Conservation (phyloP, 495 filamentous ascomycete genomes). For the Xylaria intraflava region DNA sequence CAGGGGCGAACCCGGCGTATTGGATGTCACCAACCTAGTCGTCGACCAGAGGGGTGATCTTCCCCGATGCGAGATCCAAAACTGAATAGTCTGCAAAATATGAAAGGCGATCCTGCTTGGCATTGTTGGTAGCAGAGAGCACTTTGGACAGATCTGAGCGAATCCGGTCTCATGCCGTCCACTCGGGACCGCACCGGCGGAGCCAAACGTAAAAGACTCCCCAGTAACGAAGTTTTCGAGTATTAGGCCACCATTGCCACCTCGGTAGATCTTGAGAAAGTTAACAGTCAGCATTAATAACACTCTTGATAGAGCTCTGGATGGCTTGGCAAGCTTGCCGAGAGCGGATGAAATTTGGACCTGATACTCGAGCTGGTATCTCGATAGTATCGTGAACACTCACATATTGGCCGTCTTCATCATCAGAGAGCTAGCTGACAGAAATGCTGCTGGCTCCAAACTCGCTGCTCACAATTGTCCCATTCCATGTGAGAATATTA, state of each 20-base stretch:
- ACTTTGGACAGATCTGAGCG: conserved; percentile 39
- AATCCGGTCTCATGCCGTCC: conserved; percentile 27
- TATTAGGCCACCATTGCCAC: conserved; percentile 35
- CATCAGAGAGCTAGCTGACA: conserved; percentile 41
- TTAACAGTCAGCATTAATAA: not conserved
- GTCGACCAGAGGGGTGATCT: conserved; percentile 36
- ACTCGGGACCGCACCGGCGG: conserved; percentile 29
- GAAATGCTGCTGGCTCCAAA: conserved; percentile 29
- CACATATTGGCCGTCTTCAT: conserved; percentile 39
- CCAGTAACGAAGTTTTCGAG: conserved; percentile 45
- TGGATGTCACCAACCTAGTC: conserved; percentile 50
- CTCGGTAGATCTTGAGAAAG: conserved; percentile 29
- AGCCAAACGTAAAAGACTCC: conserved; percentile 41
- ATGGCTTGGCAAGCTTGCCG: too few relatives aligned
- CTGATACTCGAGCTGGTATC: not conserved
- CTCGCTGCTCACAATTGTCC: conserved; percentile 29
- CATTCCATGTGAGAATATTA: conserved; percentile 39
- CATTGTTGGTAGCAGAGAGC: conserved; percentile 48
- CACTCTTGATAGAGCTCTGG: not conserved
- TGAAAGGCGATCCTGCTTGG: conserved; percentile 52
- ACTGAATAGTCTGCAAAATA: conserved; percentile 53
- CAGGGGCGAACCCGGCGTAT: conserved; percentile 46
- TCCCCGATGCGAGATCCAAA: conserved; percentile 41
- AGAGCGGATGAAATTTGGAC: not conserved
- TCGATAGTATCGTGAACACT: not conserved